Evolutionary conservation across 495 filamentous ascomycete genomes (phyloP).

Genomic region (Immersiella caudata): DNA sequence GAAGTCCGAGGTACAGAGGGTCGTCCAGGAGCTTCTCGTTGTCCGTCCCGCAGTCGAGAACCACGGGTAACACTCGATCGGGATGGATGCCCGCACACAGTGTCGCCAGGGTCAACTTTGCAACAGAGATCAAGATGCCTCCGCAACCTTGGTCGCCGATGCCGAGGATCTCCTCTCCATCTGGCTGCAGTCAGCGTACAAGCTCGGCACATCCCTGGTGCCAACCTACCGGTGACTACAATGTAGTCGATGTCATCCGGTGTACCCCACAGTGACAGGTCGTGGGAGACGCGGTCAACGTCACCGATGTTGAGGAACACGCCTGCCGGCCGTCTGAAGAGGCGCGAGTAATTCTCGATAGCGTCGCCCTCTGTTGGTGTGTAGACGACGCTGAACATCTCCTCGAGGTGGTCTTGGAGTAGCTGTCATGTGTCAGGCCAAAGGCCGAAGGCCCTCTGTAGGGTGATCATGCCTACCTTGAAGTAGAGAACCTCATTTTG

Average conservation of each 20-base stretch:
- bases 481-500: constrained; percentile 84
- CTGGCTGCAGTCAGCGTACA: constrained; percentile 32
- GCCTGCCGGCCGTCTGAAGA: constrained; percentile 77
- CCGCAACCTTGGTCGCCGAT: constrained; percentile 94
- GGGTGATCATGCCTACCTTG: constrained; percentile 45
- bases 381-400: constrained; percentile 89
- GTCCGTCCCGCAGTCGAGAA: constrained; percentile 86
- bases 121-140: constrained; percentile 80
- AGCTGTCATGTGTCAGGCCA: constrained; percentile 33
- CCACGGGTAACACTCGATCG: constrained; percentile 75
- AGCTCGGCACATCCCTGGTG: background rate
- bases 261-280: constrained; percentile 67
- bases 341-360: constrained; percentile 78
- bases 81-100: constrained; percentile 86
- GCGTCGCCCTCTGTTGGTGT: constrained; percentile 93
- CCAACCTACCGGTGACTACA: constrained; percentile 69
- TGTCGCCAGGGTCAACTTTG: constrained; percentile 81
- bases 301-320: constrained; percentile 63
- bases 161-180: constrained; percentile 71
- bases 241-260: constrained; percentile 85
- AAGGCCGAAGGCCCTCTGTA: background rate
- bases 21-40: constrained; percentile 79
- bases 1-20: constrained; percentile 77
- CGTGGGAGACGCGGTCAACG: constrained; percentile 59
- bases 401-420: constrained; percentile 55